These are phyloP conservation scores for Pyrenophora graminea DNA, from an alignment of 2,329 filamentous ascomycete species.

Conservation along the genomic window DNA sequence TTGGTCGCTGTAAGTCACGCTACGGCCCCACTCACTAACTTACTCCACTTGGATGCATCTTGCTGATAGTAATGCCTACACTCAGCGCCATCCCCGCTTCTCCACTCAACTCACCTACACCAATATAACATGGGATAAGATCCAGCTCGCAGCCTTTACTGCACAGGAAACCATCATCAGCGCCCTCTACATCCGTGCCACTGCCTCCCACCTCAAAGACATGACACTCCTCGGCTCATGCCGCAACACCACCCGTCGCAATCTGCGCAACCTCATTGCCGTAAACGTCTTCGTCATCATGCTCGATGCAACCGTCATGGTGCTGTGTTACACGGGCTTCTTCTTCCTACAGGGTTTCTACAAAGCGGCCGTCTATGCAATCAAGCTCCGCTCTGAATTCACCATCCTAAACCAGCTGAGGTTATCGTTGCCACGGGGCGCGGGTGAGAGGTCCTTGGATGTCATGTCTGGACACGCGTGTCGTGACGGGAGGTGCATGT, in stretches of 20 bases:
- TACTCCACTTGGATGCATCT: neutral
- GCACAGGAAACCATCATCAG: conserved; percentile 44
- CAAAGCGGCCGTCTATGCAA: conserved; percentile 48
- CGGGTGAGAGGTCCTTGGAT: neutral
- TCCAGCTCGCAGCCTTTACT: conserved; percentile 49
- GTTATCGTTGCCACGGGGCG: conserved; percentile 7
- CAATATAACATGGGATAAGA: conserved; percentile 42
- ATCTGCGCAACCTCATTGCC: conserved; percentile 43
- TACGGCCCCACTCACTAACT: neutral
- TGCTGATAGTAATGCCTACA: conserved; percentile 6
- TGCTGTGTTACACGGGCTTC: conserved; percentile 44
- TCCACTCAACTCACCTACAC: conserved; percentile 8
- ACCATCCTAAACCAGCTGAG: conserved; percentile 53
- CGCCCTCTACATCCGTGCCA: conserved; percentile 57
- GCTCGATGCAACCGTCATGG: conserved; percentile 47
- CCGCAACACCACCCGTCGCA: conserved; percentile 14
- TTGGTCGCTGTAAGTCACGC: conserved; percentile 50
- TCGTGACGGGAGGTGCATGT: neutral
- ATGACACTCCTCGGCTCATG: conserved; percentile 21
- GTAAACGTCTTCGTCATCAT: conserved; percentile 48
- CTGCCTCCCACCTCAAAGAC: conserved; percentile 48
- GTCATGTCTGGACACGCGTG: neutral
- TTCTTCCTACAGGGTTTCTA: conserved; percentile 48
- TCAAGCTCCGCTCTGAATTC: conserved; percentile 58
- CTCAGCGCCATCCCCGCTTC: conserved; percentile 21